Conservation (phyloP, 192 early-diverging fungal species). For the Funneliformis geosporum region DNA sequence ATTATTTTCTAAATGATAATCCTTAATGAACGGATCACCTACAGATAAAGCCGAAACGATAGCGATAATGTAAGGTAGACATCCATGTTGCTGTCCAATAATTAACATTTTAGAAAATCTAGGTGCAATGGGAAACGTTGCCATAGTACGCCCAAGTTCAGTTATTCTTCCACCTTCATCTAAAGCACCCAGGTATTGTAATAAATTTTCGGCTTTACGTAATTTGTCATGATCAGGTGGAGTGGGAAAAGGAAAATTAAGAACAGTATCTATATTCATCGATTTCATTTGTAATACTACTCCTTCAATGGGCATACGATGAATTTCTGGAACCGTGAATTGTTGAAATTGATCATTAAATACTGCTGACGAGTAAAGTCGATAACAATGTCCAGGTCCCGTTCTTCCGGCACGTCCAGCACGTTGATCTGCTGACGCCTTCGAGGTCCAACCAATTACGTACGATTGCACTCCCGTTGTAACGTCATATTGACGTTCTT, state of each 20-base stretch:
- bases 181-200: constrained; percentile 78
- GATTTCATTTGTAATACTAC: constrained; percentile 97
- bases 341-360: constrained; percentile 90
- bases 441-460: constrained; percentile 93
- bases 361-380: constrained; percentile 91
- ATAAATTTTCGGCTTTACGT: constrained; percentile 75
- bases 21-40: constrained; percentile 89
- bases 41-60: constrained; percentile 91
- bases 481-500: constrained; percentile 92
- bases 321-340: constrained; percentile 95
- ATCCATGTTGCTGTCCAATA: constrained; percentile 81
- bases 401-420: constrained; percentile 95
- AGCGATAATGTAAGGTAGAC: constrained; percentile 86
- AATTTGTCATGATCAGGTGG: constrained; percentile 78
- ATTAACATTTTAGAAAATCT: constrained; percentile 92
- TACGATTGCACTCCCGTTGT: constrained; percentile 94
- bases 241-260: constrained; percentile 97
- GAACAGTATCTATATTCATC: constrained; percentile 94
- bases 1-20: constrained; percentile 63
- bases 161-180: constrained; percentile 67
- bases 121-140: constrained; percentile 89
- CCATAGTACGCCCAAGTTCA: constrained; percentile 82
- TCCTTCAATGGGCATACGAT: constrained; percentile 94
- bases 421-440: constrained; percentile 92
- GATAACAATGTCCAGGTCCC: constrained; percentile 89